Conservation (phyloP, 2,329 filamentous ascomycete genomes). For the Trichophyton rubrum region DNA sequence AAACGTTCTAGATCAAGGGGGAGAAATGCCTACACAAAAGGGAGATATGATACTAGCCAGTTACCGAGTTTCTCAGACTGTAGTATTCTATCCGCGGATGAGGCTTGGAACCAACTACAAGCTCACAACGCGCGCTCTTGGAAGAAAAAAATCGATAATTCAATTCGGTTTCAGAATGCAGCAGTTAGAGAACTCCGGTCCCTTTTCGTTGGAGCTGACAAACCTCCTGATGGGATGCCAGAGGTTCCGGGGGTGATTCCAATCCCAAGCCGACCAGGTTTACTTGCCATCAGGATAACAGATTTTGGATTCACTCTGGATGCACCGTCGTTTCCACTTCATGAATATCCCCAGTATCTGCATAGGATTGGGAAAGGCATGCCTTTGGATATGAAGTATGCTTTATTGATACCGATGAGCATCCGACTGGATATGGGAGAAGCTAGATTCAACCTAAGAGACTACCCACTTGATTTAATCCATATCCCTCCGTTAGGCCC, state of each 20-base stretch:
- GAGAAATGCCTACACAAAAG: conserved; percentile 28
- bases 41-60: conserved; percentile 67
- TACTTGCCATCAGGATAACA: conserved; percentile 68
- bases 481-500: conserved; percentile 76
- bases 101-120: conserved; percentile 64
- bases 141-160: conserved; percentile 78
- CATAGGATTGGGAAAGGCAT: conserved; percentile 92
- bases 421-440: conserved; percentile 84
- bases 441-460: conserved; percentile 69
- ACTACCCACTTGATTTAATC: conserved; percentile 84
- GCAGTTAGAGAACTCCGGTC: conserved; percentile 68
- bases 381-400: conserved; percentile 81
- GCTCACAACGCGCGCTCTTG: conserved; percentile 78
- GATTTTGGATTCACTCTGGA: conserved; percentile 78
- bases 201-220: conserved; percentile 70
- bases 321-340: conserved; percentile 80
- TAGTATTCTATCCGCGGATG: conserved; percentile 59
- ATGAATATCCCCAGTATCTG: conserved; percentile 70
- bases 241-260: conserved; percentile 76
- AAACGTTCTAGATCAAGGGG: conserved; percentile 19
- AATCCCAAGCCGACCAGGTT: conserved; percentile 68
- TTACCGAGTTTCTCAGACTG: conserved; percentile 58
- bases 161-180: conserved; percentile 54
- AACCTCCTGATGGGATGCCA: conserved; percentile 66
- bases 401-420: conserved; percentile 78